phyloP scores from a whole-genome alignment of 371 early-diverging fungal genomes.

The Mucor piriformis region DNA sequence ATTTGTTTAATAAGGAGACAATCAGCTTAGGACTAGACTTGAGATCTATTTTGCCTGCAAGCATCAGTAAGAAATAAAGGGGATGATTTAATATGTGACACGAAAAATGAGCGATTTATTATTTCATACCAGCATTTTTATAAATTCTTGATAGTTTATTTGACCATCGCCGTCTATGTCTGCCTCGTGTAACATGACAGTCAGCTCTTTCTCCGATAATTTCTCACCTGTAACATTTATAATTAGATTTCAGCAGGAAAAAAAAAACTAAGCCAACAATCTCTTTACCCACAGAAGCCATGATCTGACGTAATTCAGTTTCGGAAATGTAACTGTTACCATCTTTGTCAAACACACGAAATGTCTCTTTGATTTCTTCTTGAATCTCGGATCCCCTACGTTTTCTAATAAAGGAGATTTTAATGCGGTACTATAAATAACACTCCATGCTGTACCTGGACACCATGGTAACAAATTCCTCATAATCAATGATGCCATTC shows the following conservation, averaged over 20 bases:
- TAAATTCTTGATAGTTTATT: conserved; percentile 92
- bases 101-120: conserved; percentile 7
- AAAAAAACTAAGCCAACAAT: not conserved
- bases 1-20: no score
- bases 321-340: conserved; percentile 58
- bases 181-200: conserved; percentile 83
- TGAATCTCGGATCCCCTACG: conserved; percentile 4
- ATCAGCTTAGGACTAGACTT: no score
- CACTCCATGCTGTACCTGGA: conserved; percentile 78
- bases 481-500: conserved; percentile 90
- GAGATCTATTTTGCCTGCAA: not conserved
- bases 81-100: not conserved
- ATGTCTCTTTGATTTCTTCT: conserved; percentile 32
- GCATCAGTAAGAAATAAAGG: not conserved
- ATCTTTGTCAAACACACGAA: conserved; percentile 35
- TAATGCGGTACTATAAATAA: no score
- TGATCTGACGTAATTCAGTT: conserved; percentile 80
- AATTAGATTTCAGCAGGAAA: not conserved
- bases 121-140: conserved; percentile 77
- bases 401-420: not conserved
- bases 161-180: conserved; percentile 85
- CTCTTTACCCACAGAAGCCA: conserved; percentile 13
- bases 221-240: conserved; percentile 61
- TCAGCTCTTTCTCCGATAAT: conserved; percentile 77
- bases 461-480: conserved; percentile 90